phyloP scores from a whole-genome alignment of 108 stramenopile genomes.

The Conticribra guillardii region DNA sequence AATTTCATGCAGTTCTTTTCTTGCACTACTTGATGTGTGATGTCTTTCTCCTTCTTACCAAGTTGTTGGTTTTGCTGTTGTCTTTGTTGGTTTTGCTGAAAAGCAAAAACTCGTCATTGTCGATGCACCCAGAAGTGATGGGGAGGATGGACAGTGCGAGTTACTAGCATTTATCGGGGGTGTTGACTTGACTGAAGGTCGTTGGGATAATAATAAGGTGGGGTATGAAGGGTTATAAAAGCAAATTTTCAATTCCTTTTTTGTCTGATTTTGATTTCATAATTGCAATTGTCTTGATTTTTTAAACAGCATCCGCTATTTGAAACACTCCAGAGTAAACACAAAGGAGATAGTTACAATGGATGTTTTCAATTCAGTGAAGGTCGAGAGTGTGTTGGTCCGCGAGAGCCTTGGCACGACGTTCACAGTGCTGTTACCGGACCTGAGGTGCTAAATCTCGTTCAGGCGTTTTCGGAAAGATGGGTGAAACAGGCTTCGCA shows the following conservation, averaged over 20 bases:
- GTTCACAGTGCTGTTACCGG: conserved; percentile 59
- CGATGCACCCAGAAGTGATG: conserved; percentile 40
- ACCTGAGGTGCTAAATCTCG: conserved; percentile 47
- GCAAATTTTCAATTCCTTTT: too few relatives aligned
- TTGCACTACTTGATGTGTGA: too few relatives aligned
- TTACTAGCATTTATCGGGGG: conserved; percentile 68
- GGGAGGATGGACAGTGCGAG: conserved; percentile 20
- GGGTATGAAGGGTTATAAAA: background rate
- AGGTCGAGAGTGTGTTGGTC: conserved; percentile 21
- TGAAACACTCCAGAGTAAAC: conserved; percentile 35
- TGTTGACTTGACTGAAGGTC: conserved; percentile 64
- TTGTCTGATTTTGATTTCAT: background rate
- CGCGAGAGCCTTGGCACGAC: conserved; percentile 65
- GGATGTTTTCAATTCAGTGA: conserved; percentile 33
- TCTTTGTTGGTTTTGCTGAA: too few relatives aligned
- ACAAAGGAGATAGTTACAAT: conserved; percentile 48
- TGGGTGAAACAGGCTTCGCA: conserved; percentile 50
- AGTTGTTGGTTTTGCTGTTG: too few relatives aligned
- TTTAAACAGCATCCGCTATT: conserved; percentile 45
- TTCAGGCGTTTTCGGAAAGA: conserved; percentile 53
- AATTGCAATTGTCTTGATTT: too few relatives aligned
- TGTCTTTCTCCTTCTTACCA: background rate
- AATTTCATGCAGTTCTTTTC: too few relatives aligned
- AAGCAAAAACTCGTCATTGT: conserved; percentile 51
- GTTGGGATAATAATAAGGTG: conserved; percentile 61